Evolutionary conservation across 257 asterid species (phyloP), one percentile per base, ranked within the genome.

Genomic region (Ilex asprella): DNA sequence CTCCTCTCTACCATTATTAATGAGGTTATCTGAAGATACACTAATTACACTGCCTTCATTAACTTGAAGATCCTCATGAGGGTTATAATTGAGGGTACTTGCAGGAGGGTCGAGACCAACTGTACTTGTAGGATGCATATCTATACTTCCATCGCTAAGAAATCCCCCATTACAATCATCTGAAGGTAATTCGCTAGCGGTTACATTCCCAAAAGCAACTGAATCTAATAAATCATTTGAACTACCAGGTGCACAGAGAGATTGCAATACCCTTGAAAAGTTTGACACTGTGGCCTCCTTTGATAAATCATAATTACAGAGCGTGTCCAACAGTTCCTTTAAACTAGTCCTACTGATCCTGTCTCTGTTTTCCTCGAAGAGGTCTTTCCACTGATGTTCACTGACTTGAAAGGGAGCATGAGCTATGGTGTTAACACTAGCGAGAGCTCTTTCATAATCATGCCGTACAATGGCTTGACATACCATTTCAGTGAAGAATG

Each of bases 391-490:
- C 50, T 89, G 84, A 53, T 67, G 81, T 66, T 81, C 67, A 54
- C 81, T 74, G 65, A 92, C 84, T 79, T 64, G 91, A 72, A 77
- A 89, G 15, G 95, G 89, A 55, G 87, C 89, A 68, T 75, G 66
- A 39, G 80, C 86, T 86, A 85, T 84, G 10, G 85, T 55, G 68
- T 81, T 86, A 71, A 89, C 56, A 10, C 83, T 74, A 67, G 67
- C 63, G 58, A 83, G 67, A 47, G 79, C 95, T 75, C 75, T 76
- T 51, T 71, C 86, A 58, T 68, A 70, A 64, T 86, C 82, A 2
- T 39, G 56, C 56, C 44, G 84, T 31, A 77, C 68, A 21, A 61
- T 71, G 65, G 88, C 91, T 76, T 77, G 89, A 66, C 84, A 82
- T 29, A 80, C 55, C 74, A 89, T 79, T 73, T 92, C 99, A 12